Evolutionary conservation across 306 rosid species (phyloP).

Genomic region (Quercus mongolica): DNA sequence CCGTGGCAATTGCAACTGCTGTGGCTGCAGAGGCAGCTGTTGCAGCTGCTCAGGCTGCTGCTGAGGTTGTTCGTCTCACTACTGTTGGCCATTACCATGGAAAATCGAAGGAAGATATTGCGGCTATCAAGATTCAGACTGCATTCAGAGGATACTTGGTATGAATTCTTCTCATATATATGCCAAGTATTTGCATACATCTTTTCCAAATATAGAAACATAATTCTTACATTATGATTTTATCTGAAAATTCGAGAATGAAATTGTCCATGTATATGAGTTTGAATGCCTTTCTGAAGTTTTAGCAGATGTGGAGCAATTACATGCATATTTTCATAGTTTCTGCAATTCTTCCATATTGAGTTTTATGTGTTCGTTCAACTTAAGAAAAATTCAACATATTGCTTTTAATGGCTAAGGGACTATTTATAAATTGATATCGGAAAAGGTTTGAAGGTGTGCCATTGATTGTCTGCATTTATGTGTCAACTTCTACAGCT

Average conservation of each 20-base stretch:
- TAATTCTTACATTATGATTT: neutral
- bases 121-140: slow-evolving; percentile 75
- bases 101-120: slow-evolving; percentile 44
- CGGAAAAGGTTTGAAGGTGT: neutral
- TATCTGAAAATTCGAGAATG: neutral
- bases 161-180: slow-evolving; percentile 3
- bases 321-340: neutral
- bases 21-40: slow-evolving; percentile 87
- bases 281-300: neutral
- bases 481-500: neutral
- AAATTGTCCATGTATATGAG: neutral
- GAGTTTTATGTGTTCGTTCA: neutral
- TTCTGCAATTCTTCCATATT: neutral
- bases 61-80: slow-evolving; percentile 56
- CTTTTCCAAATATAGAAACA: neutral
- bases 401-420: neutral
- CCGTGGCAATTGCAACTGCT: slow-evolving; percentile 79
- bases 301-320: neutral
- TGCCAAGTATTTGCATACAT: neutral
- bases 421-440: neutral
- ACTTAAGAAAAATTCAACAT: neutral
- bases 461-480: neutral
- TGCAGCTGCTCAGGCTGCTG: slow-evolving; percentile 79
- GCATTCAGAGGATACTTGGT: slow-evolving; percentile 77
- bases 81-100: slow-evolving; percentile 21